A percentile compares a stretch with the other conserved stretches of the same genome.
Evolutionary conservation across 1,139 yeast genomes (phyloP).

Genomic region (Suhomyces wounanorum): DNA sequence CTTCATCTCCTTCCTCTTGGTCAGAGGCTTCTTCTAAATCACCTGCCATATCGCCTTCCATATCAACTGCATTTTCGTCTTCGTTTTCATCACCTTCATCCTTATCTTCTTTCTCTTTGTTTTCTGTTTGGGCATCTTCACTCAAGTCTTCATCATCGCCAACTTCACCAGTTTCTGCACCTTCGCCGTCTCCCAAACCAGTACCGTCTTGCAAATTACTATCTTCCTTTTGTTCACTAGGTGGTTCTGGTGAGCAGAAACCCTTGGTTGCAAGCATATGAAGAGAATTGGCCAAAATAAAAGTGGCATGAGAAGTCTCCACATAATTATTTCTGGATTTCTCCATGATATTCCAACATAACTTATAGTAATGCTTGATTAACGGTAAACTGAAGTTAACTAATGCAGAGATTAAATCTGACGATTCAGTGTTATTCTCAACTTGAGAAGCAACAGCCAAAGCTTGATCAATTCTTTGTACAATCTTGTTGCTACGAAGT

Average conservation of each 20-base stretch:
- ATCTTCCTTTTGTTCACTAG: conserved; percentile 63
- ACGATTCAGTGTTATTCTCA: conserved; percentile 38
- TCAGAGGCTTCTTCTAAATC: conserved; percentile 79
- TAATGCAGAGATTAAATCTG: conserved; percentile 45
- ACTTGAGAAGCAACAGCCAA: conserved; percentile 23
- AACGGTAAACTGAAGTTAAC: conserved; percentile 59
- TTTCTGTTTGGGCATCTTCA: conserved; percentile 85
- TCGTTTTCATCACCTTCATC: conserved; percentile 62
- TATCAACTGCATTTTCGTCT: conserved; percentile 83
- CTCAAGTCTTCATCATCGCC: conserved; percentile 91
- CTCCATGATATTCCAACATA: conserved; percentile 41
- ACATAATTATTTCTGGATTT: conserved; percentile 50
- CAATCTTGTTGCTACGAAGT: conserved; percentile 37
- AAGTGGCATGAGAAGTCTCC: conserved; percentile 62
- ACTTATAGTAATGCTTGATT: conserved; percentile 52
- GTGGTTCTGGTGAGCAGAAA: conserved; percentile 89
- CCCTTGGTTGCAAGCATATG: conserved; percentile 76
- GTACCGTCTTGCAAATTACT: conserved; percentile 80
- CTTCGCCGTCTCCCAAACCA: conserved; percentile 97
- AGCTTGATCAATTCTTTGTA: conserved; percentile 22
- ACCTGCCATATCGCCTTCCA: conserved; percentile 98
- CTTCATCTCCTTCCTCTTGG: conserved; percentile 62
- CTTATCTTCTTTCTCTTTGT: conserved; percentile 70
- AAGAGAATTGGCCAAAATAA: conserved; percentile 56
- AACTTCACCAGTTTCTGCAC: conserved; percentile 80